Evolutionary conservation across 1,284 basidiomycete genomes (phyloP), one percentile per base, ranked within the genome.

Genomic region (Ceratobasidium papillatum): DNA sequence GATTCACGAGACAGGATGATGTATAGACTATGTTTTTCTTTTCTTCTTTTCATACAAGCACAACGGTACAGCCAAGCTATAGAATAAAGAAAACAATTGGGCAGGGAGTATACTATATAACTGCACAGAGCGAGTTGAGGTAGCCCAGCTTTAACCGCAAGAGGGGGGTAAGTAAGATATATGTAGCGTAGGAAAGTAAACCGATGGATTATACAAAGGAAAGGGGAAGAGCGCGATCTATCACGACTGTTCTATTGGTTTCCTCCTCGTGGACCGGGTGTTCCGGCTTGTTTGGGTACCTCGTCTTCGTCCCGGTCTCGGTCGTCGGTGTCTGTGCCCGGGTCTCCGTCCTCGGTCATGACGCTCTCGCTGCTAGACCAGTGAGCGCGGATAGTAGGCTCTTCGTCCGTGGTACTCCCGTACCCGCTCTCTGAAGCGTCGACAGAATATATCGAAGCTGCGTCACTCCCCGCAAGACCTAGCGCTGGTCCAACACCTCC

Each of bases 341-440:
- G 56, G 12, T 61, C 56, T 25, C 51, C 66, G 58, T 69, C 74
- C 49, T 61, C 64, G 52, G 32, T 75, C 74, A 64, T 59, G 22
- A 38, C 63, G 34, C 73, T 74, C 41, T 66, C 64, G 45, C 22
- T 34, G 49, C 64, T 59, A 7, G 64, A 66, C 43, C 65, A 59
- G 47, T 68, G 58, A 17, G 64, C 64, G 22, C 64, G 65, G 58
- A 69, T 61, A 5, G 54, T 75, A 32, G 59, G 59, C 19, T 74
- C 74, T n/a, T 32, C 52, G 27, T 75, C 65, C 7, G 65, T 63
- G 17, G 64, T 73, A 14, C 58, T 64, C 12, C 71, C 74, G 27
- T 75, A 66, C 5, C 66, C 66, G 38, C 66, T 69, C 52, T 69
- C 66, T 22, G 66, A 69, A 22, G 66, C 66, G n/a, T 69, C 66